Base-by-base conservation (phyloP, 2,329 filamentous ascomycete species). In the Cordyceps farinosa region DNA sequence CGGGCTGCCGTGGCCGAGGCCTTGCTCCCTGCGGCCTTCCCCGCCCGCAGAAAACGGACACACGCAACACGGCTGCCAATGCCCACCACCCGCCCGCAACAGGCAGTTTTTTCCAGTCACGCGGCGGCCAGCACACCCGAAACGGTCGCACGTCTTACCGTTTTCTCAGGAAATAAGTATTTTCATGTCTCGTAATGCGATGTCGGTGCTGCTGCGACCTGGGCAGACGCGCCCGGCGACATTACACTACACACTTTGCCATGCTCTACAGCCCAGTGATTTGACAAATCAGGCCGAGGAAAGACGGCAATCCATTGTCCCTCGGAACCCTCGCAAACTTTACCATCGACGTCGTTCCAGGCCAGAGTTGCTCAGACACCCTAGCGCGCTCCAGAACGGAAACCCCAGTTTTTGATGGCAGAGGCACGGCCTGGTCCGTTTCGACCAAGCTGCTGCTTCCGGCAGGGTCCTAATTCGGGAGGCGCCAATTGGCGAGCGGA, bases 391-490 rank as follows among this genome's bases (percentile, higher is more conserved):
- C 36, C 29, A 17, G 52, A 55, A 55, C 38, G 50, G 32, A 55
- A 50, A 40, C 50, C 30, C 42, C 47, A 34, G 34, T 60, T 51
- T 50, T 60, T 15, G 22, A 45, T 40, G 42, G 17, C 30, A 27
- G 13, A 29, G 15, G 29, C 34, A n/a, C 44, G 57, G 48, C 57
- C 47, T 52, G 47, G 29, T 61, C 57, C 57, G 57, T 45, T 56
- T 56, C 29, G 54, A 42, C 44, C 56, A 40, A 32, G 34, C 27
- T 42, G 47, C 57, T 60, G 34, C 6, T 53, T 44, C 38, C 38
- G 57, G 48, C 38, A 52, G 57, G 48, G 36, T 53, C 36, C 57
- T 34, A 44, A 52, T 61, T 52, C 57, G 57, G 57, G 57, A 61
- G 36, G 17, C 57, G 57, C 57, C 57, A 38, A 52, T 61, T 61